Evolutionary conservation across 1,284 basidiomycete species (phyloP), one percentile per base, ranked within the genome.

Genomic region (Leccinum colubrinum): DNA sequence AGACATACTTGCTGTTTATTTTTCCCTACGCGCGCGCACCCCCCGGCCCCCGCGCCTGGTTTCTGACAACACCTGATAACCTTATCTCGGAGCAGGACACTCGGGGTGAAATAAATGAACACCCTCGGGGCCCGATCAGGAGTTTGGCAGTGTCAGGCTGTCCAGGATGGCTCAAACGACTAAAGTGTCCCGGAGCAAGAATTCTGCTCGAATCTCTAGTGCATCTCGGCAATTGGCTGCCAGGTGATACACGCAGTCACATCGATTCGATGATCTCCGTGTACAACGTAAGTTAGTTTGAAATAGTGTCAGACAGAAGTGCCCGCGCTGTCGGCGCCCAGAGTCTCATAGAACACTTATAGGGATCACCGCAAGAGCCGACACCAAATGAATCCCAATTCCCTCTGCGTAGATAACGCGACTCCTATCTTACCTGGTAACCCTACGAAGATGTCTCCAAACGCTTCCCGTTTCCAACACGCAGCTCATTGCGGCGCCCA

Each of bases 361-460:
- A 37, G 5, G 65, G 59, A 12, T 59, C 72, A 39, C 59, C 61
- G 4, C 69, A 66, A 46, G 69, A 62, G 20, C 56, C 33, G 5
- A 1, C 66, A 68, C 35, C 70, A 56, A 17, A 64, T 63, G 54
- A 66, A 65, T 33, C 11, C 59, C 27, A 61, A 41, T 27, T 3
- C 67, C 3, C 66, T 62, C 11, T 1, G 59, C 8, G 51, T 65
- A 2, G 61, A 59, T 39, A 74, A 37, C 54, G 41, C 58, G n/a
- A 57, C 62, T 15, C 20, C 69, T 59, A 43, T 56, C 12, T 58
- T 64, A 50, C 35, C 68, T 20, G 63, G 62, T 17, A 66, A 59
- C 37, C 37, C 67, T 12, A n/a, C 69, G 4, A 73, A 75, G 22
- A 56, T 62, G 39, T 48, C 65, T 17, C 11, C 60, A 5, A 72